These are phyloP conservation scores for Suillus spraguei DNA, from an alignment of 768 basidiomycete genomes.

Conservation along the genomic window DNA sequence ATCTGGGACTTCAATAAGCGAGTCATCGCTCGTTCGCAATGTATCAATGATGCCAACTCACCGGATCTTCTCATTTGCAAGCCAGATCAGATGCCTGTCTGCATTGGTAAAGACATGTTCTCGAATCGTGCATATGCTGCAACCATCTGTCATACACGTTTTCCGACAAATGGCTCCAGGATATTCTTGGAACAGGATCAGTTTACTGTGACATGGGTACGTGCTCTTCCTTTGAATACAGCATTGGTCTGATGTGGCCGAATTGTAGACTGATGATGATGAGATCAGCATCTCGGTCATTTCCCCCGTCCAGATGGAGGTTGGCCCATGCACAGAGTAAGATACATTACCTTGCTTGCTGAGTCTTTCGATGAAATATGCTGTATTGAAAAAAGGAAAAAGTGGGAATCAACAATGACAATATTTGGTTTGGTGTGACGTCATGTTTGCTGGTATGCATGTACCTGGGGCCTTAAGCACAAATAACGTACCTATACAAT, in stretches of 20 bases:
- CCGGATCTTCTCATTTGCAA: neutral
- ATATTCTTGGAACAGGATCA: neutral
- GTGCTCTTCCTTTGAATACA: neutral
- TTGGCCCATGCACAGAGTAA: too few species aligned
- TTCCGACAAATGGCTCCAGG: neutral
- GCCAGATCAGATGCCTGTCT: neutral
- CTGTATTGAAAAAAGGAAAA: too few species aligned
- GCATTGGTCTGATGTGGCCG: neutral
- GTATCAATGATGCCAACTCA: neutral
- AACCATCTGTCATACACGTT: neutral
- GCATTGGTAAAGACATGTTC: neutral
- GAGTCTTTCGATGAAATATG: too few species aligned
- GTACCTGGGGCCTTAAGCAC: too few species aligned
- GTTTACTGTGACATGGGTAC: neutral
- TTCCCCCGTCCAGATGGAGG: too few species aligned
- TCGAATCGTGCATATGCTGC: neutral
- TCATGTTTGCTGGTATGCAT: too few species aligned
- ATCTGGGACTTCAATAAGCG: neutral
- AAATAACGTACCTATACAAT: constrained; percentile 1
- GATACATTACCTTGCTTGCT: too few species aligned
- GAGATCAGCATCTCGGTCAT: too few species aligned
- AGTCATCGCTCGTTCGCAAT: neutral
- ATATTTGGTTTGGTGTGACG: too few species aligned
- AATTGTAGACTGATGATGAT: neutral
- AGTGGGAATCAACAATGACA: too few species aligned